Base-by-base conservation (phyloP, 1,284 basidiomycete genomes). In the Psilocybe mexicana region DNA sequence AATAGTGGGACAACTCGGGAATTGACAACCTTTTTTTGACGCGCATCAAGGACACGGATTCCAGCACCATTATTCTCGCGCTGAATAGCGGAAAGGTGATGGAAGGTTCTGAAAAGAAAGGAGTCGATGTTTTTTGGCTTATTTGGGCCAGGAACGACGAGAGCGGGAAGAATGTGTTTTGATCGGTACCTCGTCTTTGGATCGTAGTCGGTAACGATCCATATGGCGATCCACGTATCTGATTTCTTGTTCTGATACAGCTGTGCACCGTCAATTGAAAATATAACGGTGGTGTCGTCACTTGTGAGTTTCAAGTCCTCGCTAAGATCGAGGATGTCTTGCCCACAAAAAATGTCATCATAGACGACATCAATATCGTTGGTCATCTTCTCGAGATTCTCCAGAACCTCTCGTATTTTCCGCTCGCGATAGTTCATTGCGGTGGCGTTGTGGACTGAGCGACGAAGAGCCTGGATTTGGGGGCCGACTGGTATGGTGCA, bases 261-360 rank as follows among this genome's bases (percentile, higher is more conserved):
- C 58, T 74, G 72, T 1, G 70, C 68, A 47, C 72, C 71, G 50
- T 74, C 69, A 24, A 72, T 63, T 3, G 70, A 71, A 14, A 60
- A 14, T 43, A 64, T 58, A 1, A 64, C 47, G 14, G 62, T 54
- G 1, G 67, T 65, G 52, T 76, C 69, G 30, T 67, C 56, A 3
- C 59, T 52, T 1, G 28, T 63, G 40, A 76, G 70, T 0, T 58
- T 49, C 1, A 61, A 64, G 0, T 57, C 18, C n/a, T 43, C 5
- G 18, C 56, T 59, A 11, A 63, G 53, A 28, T 63, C 46, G 0
- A 63, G 35, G 51, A 50, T 64, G 43, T 59, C 67, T 0, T 30
- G 12, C 1, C 69, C 69, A 57, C 61, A 47, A 26, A 58, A 59
- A 43, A 67, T 54, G 53, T 68, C 65, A 4, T 59, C 35, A 36